Evolutionary conservation across 805 yeast species (phyloP).

Genomic region (Yarrowia sp.): DNA sequence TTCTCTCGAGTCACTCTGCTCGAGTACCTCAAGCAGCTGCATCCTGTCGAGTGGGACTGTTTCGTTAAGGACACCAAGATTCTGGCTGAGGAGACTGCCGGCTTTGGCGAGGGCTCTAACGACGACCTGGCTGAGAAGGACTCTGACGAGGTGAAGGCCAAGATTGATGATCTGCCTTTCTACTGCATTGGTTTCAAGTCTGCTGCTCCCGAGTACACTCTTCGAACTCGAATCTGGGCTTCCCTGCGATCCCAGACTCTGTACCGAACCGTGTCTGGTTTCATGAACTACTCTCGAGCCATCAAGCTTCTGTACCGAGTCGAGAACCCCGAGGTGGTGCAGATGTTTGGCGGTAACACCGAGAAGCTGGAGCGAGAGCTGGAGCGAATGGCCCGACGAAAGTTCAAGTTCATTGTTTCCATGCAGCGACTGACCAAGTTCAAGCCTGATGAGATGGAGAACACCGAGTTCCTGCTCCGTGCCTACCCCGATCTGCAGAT

Average conservation of each 20-base stretch:
- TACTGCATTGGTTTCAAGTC: constrained; percentile 77
- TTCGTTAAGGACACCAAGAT: constrained; percentile 96
- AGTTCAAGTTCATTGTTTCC: constrained; percentile 80
- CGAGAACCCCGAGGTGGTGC: constrained; percentile 90
- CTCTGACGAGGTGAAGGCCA: constrained; percentile 76
- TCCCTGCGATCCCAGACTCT: constrained; percentile 95
- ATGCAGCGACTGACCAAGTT: constrained; percentile 85
- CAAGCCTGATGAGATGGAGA: constrained; percentile 67
- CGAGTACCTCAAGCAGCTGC: constrained; percentile 92
- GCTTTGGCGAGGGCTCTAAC: constrained; percentile 59
- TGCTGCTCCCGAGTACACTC: constrained; percentile 95
- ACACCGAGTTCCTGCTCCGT: constrained; percentile 68
- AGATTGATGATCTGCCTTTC: constrained; percentile 91
- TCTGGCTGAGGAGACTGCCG: constrained; percentile 92
- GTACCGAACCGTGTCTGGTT: constrained; percentile 96
- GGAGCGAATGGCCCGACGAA: constrained; percentile 80
- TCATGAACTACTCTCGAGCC: constrained; percentile 98
- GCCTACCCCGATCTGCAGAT: constrained; percentile 77
- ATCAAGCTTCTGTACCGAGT: constrained; percentile 91
- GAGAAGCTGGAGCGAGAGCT: constrained; percentile 95
- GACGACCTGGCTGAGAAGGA: constrained; percentile 59
- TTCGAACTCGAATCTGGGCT: constrained; percentile 98
- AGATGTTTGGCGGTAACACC: constrained; percentile 98
- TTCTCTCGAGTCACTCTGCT: constrained; percentile 91
- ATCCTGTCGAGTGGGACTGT: constrained; percentile 97